phyloP scores from a whole-genome alignment of 2,329 filamentous ascomycete genomes.

The Cercospora sesami region DNA sequence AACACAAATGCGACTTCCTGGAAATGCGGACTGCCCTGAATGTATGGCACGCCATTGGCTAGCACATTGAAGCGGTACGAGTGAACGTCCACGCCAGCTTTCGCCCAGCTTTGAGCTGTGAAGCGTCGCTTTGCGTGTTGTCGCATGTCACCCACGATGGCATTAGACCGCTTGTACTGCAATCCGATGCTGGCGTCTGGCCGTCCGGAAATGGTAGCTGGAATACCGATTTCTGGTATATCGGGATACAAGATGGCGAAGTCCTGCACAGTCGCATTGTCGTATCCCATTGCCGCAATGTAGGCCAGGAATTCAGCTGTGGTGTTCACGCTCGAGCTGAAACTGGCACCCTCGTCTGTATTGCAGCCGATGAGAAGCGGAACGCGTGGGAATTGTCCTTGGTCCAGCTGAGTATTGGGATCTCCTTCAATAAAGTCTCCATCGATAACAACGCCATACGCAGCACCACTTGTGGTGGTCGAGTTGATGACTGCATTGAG shows the following conservation, averaged over 20 bases:
- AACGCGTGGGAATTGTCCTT: conserved; percentile 33
- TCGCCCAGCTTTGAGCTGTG: conserved; percentile 28
- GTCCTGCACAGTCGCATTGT: conserved; percentile 41
- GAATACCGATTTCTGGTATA: conserved; percentile 32
- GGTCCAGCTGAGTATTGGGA: conserved; percentile 24
- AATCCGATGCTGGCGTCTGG: conserved; percentile 27
- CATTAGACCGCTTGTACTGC: conserved; percentile 29
- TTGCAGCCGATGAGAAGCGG: conserved; percentile 34
- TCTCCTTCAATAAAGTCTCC: conserved; percentile 32
- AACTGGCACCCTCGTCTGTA: conserved; percentile 33
- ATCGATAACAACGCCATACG: conserved; percentile 30
- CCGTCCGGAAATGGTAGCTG: conserved; percentile 25
- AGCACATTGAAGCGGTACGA: conserved; percentile 51
- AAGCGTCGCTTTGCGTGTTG: conserved; percentile 25
- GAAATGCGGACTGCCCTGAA: conserved; percentile 43
- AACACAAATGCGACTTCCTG: conserved; percentile 58
- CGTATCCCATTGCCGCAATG: conserved; percentile 25
- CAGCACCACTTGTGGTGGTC: conserved; percentile 24
- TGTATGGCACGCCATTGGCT: conserved; percentile 16
- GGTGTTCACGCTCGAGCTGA: conserved; percentile 32
- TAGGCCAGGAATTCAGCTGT: conserved; percentile 29
- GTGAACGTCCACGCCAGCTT: conserved; percentile 32
- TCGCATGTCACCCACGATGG: conserved; percentile 28
- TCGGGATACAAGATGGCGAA: conserved; percentile 38
- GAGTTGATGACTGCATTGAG: conserved; percentile 34